Evolutionary conservation across 805 yeast genomes (phyloP).

Genomic region (Metschnikowia aberdeeniae): DNA sequence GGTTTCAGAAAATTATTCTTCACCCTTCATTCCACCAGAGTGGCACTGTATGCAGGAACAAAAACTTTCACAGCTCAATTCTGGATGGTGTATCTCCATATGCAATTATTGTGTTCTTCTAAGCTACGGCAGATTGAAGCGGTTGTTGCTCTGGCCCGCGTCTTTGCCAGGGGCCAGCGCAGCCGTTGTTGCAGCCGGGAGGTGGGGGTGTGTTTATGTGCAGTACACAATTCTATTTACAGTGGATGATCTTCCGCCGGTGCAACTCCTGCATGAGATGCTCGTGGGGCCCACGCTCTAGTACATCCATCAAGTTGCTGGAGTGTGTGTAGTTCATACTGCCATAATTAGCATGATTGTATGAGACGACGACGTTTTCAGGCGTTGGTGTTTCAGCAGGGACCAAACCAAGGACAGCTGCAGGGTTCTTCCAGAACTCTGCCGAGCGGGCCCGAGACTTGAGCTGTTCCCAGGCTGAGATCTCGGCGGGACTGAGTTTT

Average conservation of each 20-base stretch:
- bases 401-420: not conserved
- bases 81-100: too few relatives aligned
- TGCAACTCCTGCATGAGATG: constrained; percentile 1
- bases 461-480: not conserved
- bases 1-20: too few relatives aligned
- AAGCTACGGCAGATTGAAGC: too few relatives aligned
- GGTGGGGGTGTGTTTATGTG: too few relatives aligned
- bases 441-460: not conserved
- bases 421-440: not conserved
- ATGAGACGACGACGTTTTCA: not conserved
- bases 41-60: too few relatives aligned
- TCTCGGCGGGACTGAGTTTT: not conserved
- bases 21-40: too few relatives aligned
- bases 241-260: not conserved
- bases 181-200: too few relatives aligned
- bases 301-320: not conserved
- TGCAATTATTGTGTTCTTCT: too few relatives aligned
- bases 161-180: too few relatives aligned
- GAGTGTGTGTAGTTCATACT: not conserved
- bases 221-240: too few relatives aligned
- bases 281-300: constrained; percentile 1
- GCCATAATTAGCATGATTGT: not conserved
- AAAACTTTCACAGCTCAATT: too few relatives aligned
- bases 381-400: not conserved
- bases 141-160: too few relatives aligned